phyloP scores from a whole-genome alignment of 495 filamentous ascomycete species.

The Cairneyella variabilis region DNA sequence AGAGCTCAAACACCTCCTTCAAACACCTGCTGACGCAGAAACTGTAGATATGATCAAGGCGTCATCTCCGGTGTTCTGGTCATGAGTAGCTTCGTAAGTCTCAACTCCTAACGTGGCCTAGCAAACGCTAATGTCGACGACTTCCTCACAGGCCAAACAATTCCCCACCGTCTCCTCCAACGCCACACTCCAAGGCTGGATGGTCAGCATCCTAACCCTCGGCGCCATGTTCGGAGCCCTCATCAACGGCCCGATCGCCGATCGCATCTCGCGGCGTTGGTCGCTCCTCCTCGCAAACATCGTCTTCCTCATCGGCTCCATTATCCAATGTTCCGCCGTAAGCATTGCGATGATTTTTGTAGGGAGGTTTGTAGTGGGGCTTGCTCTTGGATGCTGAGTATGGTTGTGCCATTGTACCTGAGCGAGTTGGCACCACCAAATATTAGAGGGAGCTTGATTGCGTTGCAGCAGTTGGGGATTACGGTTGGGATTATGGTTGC shows the following conservation, averaged over 20 bases:
- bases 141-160: too few relatives aligned
- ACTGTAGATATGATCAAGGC: conserved; percentile 57
- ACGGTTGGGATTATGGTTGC: conserved; percentile 26
- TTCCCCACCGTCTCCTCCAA: too few relatives aligned
- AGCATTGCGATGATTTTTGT: conserved; percentile 38
- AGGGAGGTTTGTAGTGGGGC: neutral
- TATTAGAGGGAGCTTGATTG: conserved; percentile 22
- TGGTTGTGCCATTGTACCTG: conserved; percentile 24
- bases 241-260: conserved; percentile 28
- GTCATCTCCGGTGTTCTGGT: conserved; percentile 47
- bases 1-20: too few relatives aligned
- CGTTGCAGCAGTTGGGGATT: conserved; percentile 5
- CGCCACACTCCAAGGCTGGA: too few relatives aligned
- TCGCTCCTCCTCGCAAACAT: conserved; percentile 26
- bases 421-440: conserved; percentile 27
- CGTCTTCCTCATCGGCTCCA: conserved; percentile 31
- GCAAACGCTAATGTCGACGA: too few relatives aligned
- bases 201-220: too few relatives aligned
- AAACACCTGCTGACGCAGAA: too few relatives aligned
- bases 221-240: conserved; percentile 27
- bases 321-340: conserved; percentile 38
- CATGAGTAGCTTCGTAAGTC: conserved; percentile 42
- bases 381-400: conserved; percentile 15
- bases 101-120: too few relatives aligned
- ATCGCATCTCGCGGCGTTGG: conserved; percentile 24